Percentiles rank a stretch among this genome's conserved stretches.
Evolutionary conservation across 2,329 filamentous ascomycete species (phyloP).

Genomic region (Xylariaceae sp.): DNA sequence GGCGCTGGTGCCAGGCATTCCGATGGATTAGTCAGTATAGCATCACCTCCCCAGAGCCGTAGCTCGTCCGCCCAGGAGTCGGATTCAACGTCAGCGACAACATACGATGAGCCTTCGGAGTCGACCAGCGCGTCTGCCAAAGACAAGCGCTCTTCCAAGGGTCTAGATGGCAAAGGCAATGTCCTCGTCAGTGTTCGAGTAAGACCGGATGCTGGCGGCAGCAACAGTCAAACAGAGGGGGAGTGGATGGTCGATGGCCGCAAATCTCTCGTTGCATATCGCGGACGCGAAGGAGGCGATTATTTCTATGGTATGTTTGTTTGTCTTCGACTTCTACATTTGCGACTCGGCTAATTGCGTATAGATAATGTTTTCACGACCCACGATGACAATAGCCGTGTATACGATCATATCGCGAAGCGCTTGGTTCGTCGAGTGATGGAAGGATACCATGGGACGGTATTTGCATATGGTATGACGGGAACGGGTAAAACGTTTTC

Average conservation of each 20-base stretch:
- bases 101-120: conserved; percentile 74
- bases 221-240: conserved; percentile 56
- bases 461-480: conserved; percentile 98
- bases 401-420: conserved; percentile 93
- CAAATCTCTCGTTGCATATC: conserved; percentile 73
- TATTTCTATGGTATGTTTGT: conserved; percentile 82
- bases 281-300: conserved; percentile 84
- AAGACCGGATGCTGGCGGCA: conserved; percentile 69
- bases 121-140: conserved; percentile 32
- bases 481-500: conserved; percentile 98
- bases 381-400: conserved; percentile 87
- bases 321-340: conserved; percentile 32
- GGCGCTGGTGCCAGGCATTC: conserved; percentile 59
- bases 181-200: conserved; percentile 94
- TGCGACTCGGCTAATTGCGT: conserved; percentile 7
- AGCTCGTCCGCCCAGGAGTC: conserved; percentile 91
- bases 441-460: conserved; percentile 98
- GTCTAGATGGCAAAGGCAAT: conserved; percentile 76
- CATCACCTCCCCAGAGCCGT: conserved; percentile 80
- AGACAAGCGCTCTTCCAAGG: conserved; percentile 48
- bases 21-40: conserved; percentile 68
- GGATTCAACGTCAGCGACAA: conserved; percentile 84
- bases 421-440: conserved; percentile 92
- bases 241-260: conserved; percentile 93
- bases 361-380: conserved; percentile 94